phyloP scores from a whole-genome alignment of 2,329 filamentous ascomycete species.

The Davidsoniella virescens region DNA sequence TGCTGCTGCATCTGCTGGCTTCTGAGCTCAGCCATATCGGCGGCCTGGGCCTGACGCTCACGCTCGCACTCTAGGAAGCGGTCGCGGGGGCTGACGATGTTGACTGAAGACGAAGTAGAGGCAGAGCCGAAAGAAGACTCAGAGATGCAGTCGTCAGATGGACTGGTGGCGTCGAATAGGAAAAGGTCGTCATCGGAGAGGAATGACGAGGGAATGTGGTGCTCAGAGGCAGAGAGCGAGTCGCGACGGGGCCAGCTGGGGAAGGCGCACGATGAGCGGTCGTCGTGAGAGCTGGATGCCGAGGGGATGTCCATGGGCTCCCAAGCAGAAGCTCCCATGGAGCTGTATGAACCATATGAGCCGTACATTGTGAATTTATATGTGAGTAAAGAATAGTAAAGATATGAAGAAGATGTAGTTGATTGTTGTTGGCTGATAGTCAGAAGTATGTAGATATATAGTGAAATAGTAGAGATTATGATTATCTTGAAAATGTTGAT shows the following conservation, averaged over 20 bases:
- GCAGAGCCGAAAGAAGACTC: conserved; percentile 6
- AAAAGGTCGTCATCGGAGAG: conserved; percentile 16
- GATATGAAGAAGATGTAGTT: not conserved
- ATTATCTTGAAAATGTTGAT: not conserved
- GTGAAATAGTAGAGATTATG: not conserved
- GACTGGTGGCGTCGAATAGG: not conserved
- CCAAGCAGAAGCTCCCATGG: conserved; percentile 33
- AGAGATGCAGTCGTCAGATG: not conserved
- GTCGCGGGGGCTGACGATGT: conserved; percentile 1
- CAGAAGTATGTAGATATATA: not conserved
- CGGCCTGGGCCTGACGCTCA: conserved; percentile 2
- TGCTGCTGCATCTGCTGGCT: conserved; percentile 36
- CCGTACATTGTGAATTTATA: conserved; percentile 29
- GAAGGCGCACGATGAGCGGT: conserved; percentile 35
- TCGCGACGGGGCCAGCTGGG: conserved; percentile 42
- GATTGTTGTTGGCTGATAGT: not conserved
- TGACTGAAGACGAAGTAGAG: conserved; percentile 1
- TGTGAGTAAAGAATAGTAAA: not conserved
- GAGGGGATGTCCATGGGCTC: conserved; percentile 31
- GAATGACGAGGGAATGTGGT: conserved; percentile 15
- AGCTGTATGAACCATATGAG: conserved; percentile 33
- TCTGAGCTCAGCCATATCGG: conserved; percentile 19
- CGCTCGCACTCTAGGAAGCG: conserved; percentile 11
- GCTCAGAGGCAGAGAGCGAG: conserved; percentile 28
- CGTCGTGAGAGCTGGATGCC: conserved; percentile 23